Conservation (phyloP, 192 early-diverging fungal species). For the Entomortierella lignicola region DNA sequence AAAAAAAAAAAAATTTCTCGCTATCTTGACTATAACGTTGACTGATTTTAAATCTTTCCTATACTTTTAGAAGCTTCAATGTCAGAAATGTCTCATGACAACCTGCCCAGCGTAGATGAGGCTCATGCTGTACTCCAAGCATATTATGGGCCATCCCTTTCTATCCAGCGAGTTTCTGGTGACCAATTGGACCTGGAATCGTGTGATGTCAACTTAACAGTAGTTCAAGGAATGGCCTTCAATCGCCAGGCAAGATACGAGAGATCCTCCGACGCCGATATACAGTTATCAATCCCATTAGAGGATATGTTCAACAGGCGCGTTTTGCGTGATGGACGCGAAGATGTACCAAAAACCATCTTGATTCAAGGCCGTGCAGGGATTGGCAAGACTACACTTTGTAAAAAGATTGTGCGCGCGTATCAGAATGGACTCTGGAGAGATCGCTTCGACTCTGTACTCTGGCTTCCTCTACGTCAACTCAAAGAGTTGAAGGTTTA, state of each 20-base stretch:
- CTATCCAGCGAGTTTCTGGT: slow-evolving; percentile 15
- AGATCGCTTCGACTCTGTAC: slow-evolving; percentile 15
- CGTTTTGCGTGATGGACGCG: slow-evolving; percentile 12
- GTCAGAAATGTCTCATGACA: no score
- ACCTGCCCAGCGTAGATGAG: not conserved
- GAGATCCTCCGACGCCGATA: not conserved
- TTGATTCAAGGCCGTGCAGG: slow-evolving; percentile 34
- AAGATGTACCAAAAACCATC: slow-evolving; percentile 11
- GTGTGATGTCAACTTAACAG: slow-evolving; percentile 21
- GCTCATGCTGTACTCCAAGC: slow-evolving; percentile 6
- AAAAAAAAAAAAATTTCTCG: no score
- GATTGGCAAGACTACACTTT: slow-evolving; percentile 35
- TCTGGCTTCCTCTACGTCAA: slow-evolving; percentile 32
- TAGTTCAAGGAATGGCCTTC: slow-evolving; percentile 9
- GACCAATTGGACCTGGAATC: slow-evolving; percentile 5
- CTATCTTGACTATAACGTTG: no score
- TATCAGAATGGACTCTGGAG: slow-evolving; percentile 18
- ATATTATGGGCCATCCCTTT: slow-evolving; percentile 2
- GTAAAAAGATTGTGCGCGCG: slow-evolving; percentile 20
- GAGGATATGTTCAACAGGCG: slow-evolving; percentile 16
- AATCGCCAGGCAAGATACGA: slow-evolving; percentile 1
- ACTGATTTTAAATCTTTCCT: no score
- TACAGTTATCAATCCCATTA: not conserved
- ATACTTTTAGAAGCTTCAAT: no score
- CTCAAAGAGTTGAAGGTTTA: not conserved